A percentile compares a stretch with the other conserved stretches of the same genome.
These are phyloP conservation scores for Barbarea vulgaris DNA, from an alignment of 345 rosid species.

Conservation along the genomic window DNA sequence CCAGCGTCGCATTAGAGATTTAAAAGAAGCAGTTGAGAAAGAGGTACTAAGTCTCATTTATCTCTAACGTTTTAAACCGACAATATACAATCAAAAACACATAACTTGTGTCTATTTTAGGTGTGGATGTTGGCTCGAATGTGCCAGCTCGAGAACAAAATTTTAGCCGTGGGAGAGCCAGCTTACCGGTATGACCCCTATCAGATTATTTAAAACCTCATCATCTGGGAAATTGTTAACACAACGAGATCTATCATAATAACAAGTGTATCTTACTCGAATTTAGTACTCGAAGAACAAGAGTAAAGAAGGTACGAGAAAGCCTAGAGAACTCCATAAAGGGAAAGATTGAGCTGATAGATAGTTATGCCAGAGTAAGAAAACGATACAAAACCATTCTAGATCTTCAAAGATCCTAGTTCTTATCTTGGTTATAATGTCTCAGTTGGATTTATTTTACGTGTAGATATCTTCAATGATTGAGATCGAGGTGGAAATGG, in stretches of 20 bases:
- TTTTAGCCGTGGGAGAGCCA: constrained; percentile 89
- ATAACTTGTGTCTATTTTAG: constrained; percentile 43
- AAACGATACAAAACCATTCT: not conserved
- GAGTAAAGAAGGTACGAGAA: constrained; percentile 82
- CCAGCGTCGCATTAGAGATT: constrained; percentile 83
- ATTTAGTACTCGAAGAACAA: constrained; percentile 69
- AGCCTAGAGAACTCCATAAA: constrained; percentile 71
- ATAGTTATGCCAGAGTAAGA: constrained; percentile 83
- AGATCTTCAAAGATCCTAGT: not conserved
- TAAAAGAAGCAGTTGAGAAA: constrained; percentile 77
- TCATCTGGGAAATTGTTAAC: constrained; percentile 6
- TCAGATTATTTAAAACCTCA: constrained; percentile 18
- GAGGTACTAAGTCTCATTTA: constrained; percentile 55
- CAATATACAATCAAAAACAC: not conserved
- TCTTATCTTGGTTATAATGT: not conserved
- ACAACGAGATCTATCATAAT: not conserved
- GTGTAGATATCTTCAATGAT: constrained; percentile 94
- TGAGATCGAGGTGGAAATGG: constrained; percentile 96
- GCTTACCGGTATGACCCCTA: constrained; percentile 72
- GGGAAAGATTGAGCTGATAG: constrained; percentile 86
- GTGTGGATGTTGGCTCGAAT: constrained; percentile 96
- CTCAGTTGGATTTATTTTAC: not conserved
- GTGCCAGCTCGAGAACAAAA: constrained; percentile 98
- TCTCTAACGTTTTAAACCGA: not conserved
- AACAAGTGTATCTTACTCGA: constrained; percentile 20